phyloP scores from a whole-genome alignment of 202 grass and related monocot species.

The Zoysia matrella region DNA sequence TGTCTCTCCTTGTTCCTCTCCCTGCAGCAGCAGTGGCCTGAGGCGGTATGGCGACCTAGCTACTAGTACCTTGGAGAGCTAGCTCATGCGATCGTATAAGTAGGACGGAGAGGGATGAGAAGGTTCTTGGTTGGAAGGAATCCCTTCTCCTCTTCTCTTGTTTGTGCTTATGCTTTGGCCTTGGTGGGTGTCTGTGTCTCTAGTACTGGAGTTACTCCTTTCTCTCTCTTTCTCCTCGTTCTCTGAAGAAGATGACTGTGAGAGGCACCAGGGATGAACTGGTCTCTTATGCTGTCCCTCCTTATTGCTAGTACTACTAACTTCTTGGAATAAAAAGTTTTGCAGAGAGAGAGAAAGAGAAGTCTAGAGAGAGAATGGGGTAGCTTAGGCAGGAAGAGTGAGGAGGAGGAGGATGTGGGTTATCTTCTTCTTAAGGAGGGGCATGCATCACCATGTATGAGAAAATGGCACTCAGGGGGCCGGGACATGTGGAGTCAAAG shows the following conservation, averaged over 20 bases:
- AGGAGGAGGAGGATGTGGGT: background rate
- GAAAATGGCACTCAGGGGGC: constrained; percentile 64
- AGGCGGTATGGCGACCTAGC: background rate
- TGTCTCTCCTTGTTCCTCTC: too few species aligned
- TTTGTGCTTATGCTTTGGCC: constrained; percentile 56
- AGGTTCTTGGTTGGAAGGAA: constrained; percentile 31
- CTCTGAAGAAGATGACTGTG: constrained; percentile 24
- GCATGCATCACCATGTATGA: constrained; percentile 54
- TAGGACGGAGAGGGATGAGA: background rate
- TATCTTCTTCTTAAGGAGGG: constrained; percentile 45
- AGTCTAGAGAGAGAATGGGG: background rate
- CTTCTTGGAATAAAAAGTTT: constrained; percentile 53
- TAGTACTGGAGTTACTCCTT: constrained; percentile 55
- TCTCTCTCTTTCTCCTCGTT: constrained; percentile 9
- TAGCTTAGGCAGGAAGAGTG: constrained; percentile 24
- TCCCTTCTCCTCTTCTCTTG: background rate
- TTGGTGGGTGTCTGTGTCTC: constrained; percentile 54
- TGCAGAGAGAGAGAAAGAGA: constrained; percentile 16
- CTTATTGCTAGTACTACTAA: constrained; percentile 40
- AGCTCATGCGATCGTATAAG: constrained; percentile 34
- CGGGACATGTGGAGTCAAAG: constrained; percentile 45
- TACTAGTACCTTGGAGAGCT: background rate
- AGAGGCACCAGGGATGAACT: constrained; percentile 65
- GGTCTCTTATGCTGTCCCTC: constrained; percentile 69
- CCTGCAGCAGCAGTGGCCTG: too few species aligned